These are phyloP conservation scores for Zoysia japonica DNA, from an alignment of 176 grass and related monocot species.

Conservation along the genomic window DNA sequence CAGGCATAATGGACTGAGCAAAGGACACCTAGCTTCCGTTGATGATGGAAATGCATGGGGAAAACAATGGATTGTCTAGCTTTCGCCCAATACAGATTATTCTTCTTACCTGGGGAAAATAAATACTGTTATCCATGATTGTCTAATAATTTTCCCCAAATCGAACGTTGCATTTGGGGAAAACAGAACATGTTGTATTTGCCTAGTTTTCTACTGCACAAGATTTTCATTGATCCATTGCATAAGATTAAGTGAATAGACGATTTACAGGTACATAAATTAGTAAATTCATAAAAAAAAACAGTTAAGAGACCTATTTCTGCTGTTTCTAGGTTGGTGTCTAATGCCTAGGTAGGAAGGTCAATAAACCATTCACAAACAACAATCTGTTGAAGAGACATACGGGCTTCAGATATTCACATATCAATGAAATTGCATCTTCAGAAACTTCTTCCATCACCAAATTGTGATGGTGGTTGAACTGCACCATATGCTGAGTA, in stretches of 20 bases:
- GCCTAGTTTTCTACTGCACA: constrained; percentile 7
- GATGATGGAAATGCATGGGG: too few species aligned
- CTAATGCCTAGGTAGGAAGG: neutral
- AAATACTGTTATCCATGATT: too few species aligned
- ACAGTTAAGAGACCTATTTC: neutral
- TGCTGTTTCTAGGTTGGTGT: constrained; percentile 10
- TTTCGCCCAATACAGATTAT: too few species aligned
- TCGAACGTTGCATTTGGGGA: neutral
- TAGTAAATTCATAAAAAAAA: constrained; percentile 15
- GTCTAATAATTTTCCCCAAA: neutral
- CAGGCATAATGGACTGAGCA: too few species aligned
- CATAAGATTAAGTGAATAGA: constrained; percentile 11
- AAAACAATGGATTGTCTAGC: too few species aligned
- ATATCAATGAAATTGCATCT: constrained; percentile 30
- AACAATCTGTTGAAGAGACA: constrained; percentile 35
- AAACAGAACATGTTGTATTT: neutral
- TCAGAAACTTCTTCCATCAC: constrained; percentile 50
- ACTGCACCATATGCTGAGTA: constrained; percentile 37
- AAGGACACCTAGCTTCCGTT: too few species aligned
- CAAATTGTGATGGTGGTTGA: constrained; percentile 45
- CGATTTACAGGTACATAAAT: constrained; percentile 35
- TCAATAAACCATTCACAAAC: constrained; percentile 31
- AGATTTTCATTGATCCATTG: constrained; percentile 10
- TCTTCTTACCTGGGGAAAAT: too few species aligned
- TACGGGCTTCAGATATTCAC: constrained; percentile 37